Conservation (phyloP, 1,284 basidiomycete genomes). For the Laetiporus sulphureus region DNA sequence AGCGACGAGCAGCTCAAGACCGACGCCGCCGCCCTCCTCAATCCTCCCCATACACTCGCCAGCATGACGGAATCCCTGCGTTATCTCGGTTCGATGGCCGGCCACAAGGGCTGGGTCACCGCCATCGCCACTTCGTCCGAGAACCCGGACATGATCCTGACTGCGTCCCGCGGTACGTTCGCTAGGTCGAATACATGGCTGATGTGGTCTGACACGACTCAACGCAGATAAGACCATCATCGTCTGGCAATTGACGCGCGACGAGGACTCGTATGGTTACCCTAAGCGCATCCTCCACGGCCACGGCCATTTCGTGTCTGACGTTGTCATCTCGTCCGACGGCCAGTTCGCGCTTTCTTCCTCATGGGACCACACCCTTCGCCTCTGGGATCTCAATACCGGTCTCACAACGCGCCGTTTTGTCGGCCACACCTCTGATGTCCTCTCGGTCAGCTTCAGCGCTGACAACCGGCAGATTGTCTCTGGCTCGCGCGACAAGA, state of each 20-base stretch:
- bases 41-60: constrained; percentile 22
- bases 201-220: constrained; percentile 2
- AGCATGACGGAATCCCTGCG: constrained; percentile 81
- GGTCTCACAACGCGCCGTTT: constrained; percentile 94
- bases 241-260: constrained; percentile 97
- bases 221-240: constrained; percentile 96
- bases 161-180: constrained; percentile 86
- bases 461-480: constrained; percentile 99
- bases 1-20: constrained; percentile 25
- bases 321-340: constrained; percentile 97
- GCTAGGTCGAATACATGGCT: constrained; percentile 16
- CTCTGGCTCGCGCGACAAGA: constrained; percentile 93
- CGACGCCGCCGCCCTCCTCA: constrained; percentile 33
- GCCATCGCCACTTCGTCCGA: constrained; percentile 96
- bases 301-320: constrained; percentile 99
- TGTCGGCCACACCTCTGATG: constrained; percentile 97
- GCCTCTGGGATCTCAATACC: constrained; percentile 98
- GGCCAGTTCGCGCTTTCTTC: constrained; percentile 99
- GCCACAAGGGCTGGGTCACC: constrained; percentile 96
- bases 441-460: constrained; percentile 96
- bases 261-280: constrained; percentile 89
- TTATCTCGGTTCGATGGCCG: constrained; percentile 89
- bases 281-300: constrained; percentile 97
- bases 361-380: constrained; percentile 99
- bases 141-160: constrained; percentile 96